Percentiles rank a stretch among this genome's conserved stretches.
Conservation (phyloP, 2,329 filamentous ascomycete genomes). For the Raffaelea ambrosiae region DNA sequence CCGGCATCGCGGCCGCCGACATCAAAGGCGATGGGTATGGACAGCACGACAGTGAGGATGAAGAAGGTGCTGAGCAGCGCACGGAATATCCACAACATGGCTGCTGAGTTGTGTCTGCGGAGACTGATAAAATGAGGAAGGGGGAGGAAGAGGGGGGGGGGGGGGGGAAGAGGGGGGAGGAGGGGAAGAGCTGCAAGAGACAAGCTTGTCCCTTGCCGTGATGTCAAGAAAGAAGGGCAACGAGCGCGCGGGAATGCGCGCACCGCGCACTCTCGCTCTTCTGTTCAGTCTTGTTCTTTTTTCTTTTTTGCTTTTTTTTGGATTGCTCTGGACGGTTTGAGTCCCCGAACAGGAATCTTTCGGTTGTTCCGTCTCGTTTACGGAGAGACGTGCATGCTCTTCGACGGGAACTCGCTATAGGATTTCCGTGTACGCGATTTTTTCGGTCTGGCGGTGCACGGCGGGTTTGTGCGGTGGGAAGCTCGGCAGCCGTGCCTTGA, state of each 20-base stretch:
- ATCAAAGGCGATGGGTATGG: conserved; percentile 95
- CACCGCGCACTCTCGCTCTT: neutral
- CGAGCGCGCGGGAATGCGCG: neutral
- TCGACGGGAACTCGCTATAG: neutral
- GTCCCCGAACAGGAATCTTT: neutral
- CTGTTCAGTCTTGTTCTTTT: neutral
- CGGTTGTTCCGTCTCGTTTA: neutral
- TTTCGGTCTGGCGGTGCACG: too few species aligned
- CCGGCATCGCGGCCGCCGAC: conserved; percentile 92
- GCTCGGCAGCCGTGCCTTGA: too few species aligned
- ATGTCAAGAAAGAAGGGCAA: neutral
- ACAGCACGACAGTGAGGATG: conserved; percentile 85
- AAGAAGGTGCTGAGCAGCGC: conserved; percentile 75
- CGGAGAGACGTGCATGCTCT: neutral
- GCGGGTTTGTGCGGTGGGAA: too few species aligned
- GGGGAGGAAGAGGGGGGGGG: neutral
- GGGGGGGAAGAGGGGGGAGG: neutral
- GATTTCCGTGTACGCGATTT: too few species aligned
- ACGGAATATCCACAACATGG: conserved; percentile 76
- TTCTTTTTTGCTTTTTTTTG: too few species aligned
- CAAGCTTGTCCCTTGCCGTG: neutral
- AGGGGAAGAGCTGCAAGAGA: neutral
- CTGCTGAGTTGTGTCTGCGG: conserved; percentile 9
- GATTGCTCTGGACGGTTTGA: too few species aligned
- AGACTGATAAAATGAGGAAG: neutral